Evolutionary conservation across 1,139 yeast genomes (phyloP).

Genomic region (Zygoascus meyerae): DNA sequence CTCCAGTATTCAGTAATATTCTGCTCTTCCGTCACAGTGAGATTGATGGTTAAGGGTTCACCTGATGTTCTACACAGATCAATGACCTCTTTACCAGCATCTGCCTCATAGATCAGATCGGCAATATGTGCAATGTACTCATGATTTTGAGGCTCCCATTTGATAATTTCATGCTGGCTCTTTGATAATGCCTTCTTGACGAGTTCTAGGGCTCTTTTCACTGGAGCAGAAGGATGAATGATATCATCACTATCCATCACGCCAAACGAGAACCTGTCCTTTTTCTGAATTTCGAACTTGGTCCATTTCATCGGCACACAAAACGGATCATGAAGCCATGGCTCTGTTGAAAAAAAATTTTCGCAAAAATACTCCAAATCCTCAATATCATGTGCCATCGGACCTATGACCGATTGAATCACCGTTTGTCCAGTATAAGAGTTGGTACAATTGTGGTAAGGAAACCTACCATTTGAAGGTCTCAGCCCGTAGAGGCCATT

Average conservation of each 20-base stretch:
- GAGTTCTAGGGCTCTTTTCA: conserved; percentile 32
- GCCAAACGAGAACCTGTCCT: conserved; percentile 34
- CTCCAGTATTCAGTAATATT: conserved; percentile 43
- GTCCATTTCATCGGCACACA: conserved; percentile 46
- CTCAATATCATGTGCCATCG: conserved; percentile 42
- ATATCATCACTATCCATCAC: conserved; percentile 29
- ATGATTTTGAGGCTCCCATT: conserved; percentile 37
- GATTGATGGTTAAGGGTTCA: conserved; percentile 33
- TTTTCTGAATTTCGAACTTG: conserved; percentile 22
- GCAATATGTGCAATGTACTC: conserved; percentile 10
- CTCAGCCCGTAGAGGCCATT: conserved; percentile 63
- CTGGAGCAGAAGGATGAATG: conserved; percentile 41
- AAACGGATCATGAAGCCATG: conserved; percentile 52
- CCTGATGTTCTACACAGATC: conserved; percentile 32
- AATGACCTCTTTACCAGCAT: conserved; percentile 32
- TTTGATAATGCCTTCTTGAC: conserved; percentile 25
- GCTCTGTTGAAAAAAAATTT: conserved; percentile 42
- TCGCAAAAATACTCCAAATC: conserved; percentile 46
- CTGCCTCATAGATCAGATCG: conserved; percentile 15
- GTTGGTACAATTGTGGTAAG: conserved; percentile 35
- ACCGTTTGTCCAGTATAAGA: conserved; percentile 45
- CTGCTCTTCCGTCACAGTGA: conserved; percentile 13
- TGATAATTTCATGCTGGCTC: conserved; percentile 40
- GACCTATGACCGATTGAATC: conserved; percentile 39
- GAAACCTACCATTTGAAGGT: conserved; percentile 49